Conservation (phyloP, 306 rosid species). For the Vigna nakashimae region DNA sequence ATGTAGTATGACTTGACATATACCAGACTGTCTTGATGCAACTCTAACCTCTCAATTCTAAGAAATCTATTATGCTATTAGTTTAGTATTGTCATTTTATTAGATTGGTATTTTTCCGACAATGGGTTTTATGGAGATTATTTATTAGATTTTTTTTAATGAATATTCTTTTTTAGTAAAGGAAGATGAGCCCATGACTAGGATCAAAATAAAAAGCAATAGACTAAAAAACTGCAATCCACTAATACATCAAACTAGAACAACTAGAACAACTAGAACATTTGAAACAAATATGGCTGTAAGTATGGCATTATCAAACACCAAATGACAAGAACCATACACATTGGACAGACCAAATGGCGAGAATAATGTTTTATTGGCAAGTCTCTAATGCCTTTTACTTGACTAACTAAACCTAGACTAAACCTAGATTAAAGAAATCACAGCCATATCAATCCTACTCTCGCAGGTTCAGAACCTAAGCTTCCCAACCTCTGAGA, state of each 20-base stretch:
- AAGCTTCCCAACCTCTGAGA: conserved; percentile 79
- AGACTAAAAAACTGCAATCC: neutral
- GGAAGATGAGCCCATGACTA: neutral
- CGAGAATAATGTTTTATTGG: conserved; percentile 31
- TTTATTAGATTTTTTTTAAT: too few relatives aligned
- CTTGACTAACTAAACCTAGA: neutral
- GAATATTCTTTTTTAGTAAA: too few relatives aligned
- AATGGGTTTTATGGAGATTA: too few relatives aligned
- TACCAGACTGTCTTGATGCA: too few relatives aligned
- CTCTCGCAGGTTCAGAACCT: conserved; percentile 9
- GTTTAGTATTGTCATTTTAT: too few relatives aligned
- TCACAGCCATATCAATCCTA: conserved; percentile 8
- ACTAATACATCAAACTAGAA: neutral
- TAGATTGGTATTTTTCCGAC: too few relatives aligned
- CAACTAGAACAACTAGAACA: too few relatives aligned
- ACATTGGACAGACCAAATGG: neutral
- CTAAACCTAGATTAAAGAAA: neutral
- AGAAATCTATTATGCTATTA: too few relatives aligned
- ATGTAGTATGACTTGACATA: too few relatives aligned
- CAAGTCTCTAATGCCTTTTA: neutral
- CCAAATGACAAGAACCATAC: neutral
- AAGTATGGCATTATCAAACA: too few relatives aligned
- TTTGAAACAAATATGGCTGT: neutral
- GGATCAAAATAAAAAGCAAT: neutral
- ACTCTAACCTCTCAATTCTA: too few relatives aligned